These are phyloP conservation scores for Euphrasia arctica DNA, from an alignment of 305 asterid species.

Conservation along the genomic window DNA sequence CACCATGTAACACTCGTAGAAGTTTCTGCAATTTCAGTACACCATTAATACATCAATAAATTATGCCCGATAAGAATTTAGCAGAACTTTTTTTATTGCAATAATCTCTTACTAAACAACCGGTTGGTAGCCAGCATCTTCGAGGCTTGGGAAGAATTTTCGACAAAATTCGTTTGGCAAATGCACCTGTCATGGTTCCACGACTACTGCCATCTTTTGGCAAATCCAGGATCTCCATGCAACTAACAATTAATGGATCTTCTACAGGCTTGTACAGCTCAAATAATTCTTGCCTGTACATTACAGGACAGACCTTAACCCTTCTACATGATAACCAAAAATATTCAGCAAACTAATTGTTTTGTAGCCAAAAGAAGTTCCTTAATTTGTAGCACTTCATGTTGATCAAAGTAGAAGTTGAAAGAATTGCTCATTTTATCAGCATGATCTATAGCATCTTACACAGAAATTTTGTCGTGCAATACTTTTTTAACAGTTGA, in stretches of 20 bases:
- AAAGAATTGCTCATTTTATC: slow-evolving; percentile 3
- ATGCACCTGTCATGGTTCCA: slow-evolving; percentile 47
- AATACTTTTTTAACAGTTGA: neutral
- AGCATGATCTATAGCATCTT: slow-evolving; percentile 1
- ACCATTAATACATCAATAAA: slow-evolving; percentile 24
- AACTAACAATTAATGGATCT: slow-evolving; percentile 67
- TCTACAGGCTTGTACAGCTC: slow-evolving; percentile 77
- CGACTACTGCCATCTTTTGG: slow-evolving; percentile 49
- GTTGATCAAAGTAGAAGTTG: neutral
- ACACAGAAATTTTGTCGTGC: neutral
- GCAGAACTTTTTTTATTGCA: slow-evolving; percentile 4
- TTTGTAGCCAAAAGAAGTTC: slow-evolving; percentile 5
- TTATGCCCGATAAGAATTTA: slow-evolving; percentile 2
- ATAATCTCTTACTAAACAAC: slow-evolving; percentile 69
- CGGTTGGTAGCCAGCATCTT: slow-evolving; percentile 97
- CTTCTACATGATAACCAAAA: slow-evolving; percentile 1
- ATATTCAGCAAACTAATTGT: neutral
- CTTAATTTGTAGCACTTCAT: slow-evolving; percentile 3
- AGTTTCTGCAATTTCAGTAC: slow-evolving; percentile 71
- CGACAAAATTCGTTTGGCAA: slow-evolving; percentile 48
- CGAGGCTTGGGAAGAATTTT: slow-evolving; percentile 85
- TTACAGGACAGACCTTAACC: neutral
- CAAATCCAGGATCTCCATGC: slow-evolving; percentile 74
- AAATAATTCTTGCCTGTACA: slow-evolving; percentile 51
- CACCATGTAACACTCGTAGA: slow-evolving; percentile 78